Evolutionary conservation across 148 eudicot genomes (phyloP).

Genomic region (Rhododendron henanense): DNA sequence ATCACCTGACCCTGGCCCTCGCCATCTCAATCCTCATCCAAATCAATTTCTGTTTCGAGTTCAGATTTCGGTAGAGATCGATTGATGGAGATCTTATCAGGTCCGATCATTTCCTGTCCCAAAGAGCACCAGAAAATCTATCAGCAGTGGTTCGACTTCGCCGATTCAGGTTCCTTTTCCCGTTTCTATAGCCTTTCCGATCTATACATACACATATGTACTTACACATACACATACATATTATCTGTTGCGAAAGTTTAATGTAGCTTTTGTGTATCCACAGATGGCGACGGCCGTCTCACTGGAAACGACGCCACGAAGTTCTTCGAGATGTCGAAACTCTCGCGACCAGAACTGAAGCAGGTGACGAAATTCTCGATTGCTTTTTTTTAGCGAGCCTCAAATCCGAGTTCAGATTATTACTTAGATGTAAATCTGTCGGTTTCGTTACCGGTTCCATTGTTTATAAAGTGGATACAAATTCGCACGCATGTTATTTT

Average conservation of each 20-base stretch:
- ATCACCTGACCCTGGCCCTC: no score
- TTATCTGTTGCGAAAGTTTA: not conserved
- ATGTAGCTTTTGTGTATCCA: not conserved
- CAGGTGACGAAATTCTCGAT: not conserved
- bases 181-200: not conserved
- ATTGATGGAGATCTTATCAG: constrained; percentile 47
- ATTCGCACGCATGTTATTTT: not conserved
- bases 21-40: not conserved
- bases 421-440: not conserved
- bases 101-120: constrained; percentile 38
- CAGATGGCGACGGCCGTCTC: constrained; percentile 2
- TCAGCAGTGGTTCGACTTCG: constrained; percentile 68
- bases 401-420: not conserved
- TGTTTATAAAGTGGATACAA: not conserved
- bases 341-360: not conserved
- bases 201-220: not conserved
- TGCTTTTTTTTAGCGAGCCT: not conserved
- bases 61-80: not conserved
- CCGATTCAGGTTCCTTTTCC: constrained; percentile 14
- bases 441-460: not conserved
- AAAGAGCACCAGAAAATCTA: constrained; percentile 68
- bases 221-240: not conserved
- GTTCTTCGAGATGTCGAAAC: constrained; percentile 6
- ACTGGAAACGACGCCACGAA: constrained; percentile 6
- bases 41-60: not conserved